Conservation (phyloP, 2,329 filamentous ascomycete genomes). For the Aspergillus fumigatus region DNA sequence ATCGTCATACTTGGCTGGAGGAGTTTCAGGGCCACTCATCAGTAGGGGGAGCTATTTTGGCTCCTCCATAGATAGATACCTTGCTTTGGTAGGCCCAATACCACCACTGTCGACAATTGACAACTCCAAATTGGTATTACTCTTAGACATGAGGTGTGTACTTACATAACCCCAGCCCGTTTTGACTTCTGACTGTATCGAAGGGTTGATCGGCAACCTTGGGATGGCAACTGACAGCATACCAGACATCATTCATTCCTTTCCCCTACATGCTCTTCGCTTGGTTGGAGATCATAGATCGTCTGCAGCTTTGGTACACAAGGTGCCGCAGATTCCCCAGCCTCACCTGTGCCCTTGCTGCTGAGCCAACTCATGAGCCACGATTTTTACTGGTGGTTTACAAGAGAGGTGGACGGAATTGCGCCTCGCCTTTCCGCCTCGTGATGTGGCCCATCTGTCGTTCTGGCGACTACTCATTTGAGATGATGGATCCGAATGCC, state of each 20-base stretch:
- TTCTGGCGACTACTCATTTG: background rate
- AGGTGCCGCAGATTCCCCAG: background rate
- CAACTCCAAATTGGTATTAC: background rate
- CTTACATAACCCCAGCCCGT: background rate
- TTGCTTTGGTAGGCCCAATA: background rate
- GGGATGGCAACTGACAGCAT: background rate
- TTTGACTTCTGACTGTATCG: background rate
- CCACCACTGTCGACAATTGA: background rate
- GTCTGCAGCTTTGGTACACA: background rate
- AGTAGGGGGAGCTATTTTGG: background rate
- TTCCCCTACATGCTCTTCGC: background rate
- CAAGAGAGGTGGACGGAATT: constrained; percentile 2
- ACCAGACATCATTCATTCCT: background rate
- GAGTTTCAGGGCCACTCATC: background rate
- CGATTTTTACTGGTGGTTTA: constrained; percentile 1
- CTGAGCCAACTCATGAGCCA: background rate
- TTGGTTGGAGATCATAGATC: background rate
- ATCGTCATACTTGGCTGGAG: constrained; percentile 6
- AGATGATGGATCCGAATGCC: background rate
- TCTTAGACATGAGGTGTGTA: constrained; percentile 5
- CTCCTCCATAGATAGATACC: background rate
- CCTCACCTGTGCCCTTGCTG: background rate
- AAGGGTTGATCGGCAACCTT: background rate
- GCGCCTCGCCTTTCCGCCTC: background rate
- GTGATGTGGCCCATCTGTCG: background rate